phyloP scores from a whole-genome alignment of 208 protist species.

The Trypanosoma scelopori region DNA sequence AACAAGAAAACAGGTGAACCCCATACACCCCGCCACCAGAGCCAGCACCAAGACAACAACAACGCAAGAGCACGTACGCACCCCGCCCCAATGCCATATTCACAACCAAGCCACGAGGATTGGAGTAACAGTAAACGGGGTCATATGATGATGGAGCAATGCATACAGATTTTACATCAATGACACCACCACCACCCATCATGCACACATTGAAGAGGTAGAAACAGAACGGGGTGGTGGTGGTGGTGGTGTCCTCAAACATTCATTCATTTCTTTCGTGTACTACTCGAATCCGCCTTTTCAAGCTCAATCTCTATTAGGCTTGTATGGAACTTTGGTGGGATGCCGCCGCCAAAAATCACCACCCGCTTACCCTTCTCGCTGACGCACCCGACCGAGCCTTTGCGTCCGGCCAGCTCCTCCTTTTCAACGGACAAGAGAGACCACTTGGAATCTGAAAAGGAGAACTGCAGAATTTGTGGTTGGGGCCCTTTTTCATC shows the following conservation, averaged over 20 bases:
- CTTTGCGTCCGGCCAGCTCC: conserved; percentile 25
- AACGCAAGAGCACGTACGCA: too few species aligned
- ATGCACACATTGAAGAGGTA: conserved; percentile 6
- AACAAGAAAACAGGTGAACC: too few species aligned
- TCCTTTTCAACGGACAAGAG: conserved; percentile 30
- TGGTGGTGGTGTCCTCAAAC: not conserved
- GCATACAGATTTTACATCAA: not conserved
- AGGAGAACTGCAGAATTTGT: conserved; percentile 38
- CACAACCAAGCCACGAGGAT: not conserved
- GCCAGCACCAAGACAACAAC: too few species aligned
- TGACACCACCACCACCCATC: not conserved
- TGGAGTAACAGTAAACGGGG: too few species aligned
- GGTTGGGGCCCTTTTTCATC: conserved; percentile 28
- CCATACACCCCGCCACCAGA: too few species aligned
- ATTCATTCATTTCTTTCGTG: conserved; percentile 28
- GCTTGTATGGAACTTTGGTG: conserved; percentile 27
- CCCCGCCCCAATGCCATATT: not conserved
- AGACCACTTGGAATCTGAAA: conserved; percentile 43
- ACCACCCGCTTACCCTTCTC: conserved; percentile 31
- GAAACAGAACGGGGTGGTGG: not conserved
- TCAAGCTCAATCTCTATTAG: conserved; percentile 45
- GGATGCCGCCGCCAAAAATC: conserved; percentile 35
- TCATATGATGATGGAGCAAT: too few species aligned
- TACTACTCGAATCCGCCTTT: conserved; percentile 23
- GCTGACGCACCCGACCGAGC: conserved; percentile 34